Conservation (phyloP, 2,329 filamentous ascomycete species). For the Paecilomyces variotii region DNA sequence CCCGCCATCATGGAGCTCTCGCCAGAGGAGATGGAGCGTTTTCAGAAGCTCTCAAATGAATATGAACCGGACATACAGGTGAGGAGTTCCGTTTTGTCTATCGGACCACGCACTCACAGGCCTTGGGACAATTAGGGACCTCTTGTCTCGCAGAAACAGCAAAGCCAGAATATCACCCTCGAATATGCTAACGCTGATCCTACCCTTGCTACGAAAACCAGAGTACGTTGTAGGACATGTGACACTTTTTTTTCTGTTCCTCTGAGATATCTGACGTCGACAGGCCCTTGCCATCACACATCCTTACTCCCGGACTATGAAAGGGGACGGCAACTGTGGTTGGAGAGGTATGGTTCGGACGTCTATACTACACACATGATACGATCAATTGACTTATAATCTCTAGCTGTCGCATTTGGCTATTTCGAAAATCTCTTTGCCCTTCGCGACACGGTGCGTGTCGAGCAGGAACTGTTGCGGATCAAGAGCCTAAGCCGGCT, state of each 20-base stretch:
- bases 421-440: constrained; percentile 83
- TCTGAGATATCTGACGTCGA: constrained; percentile 2
- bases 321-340: constrained; percentile 92
- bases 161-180: constrained; percentile 67
- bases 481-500: constrained; percentile 64
- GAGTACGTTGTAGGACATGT: constrained; percentile 44
- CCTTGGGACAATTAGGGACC: constrained; percentile 55
- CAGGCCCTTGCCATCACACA: constrained; percentile 77
- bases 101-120: constrained; percentile 13
- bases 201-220: constrained; percentile 77
- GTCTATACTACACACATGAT: constrained; percentile 5
- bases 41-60: constrained; percentile 55
- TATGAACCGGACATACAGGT: constrained; percentile 53
- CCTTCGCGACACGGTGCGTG: constrained; percentile 53
- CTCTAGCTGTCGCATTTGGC: constrained; percentile 75
- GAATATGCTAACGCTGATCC: constrained; percentile 87
- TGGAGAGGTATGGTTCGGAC: constrained; percentile 72
- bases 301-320: constrained; percentile 76
- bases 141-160: constrained; percentile 68
- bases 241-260: constrained; percentile 1
- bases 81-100: constrained; percentile 15
- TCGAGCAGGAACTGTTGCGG: constrained; percentile 64
- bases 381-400: constrained; percentile 7
- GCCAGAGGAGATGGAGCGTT: constrained; percentile 50
- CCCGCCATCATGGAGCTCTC: constrained; percentile 31